phyloP scores from a whole-genome alignment of 495 filamentous ascomycete species.

The Oleoguttula mirabilis region DNA sequence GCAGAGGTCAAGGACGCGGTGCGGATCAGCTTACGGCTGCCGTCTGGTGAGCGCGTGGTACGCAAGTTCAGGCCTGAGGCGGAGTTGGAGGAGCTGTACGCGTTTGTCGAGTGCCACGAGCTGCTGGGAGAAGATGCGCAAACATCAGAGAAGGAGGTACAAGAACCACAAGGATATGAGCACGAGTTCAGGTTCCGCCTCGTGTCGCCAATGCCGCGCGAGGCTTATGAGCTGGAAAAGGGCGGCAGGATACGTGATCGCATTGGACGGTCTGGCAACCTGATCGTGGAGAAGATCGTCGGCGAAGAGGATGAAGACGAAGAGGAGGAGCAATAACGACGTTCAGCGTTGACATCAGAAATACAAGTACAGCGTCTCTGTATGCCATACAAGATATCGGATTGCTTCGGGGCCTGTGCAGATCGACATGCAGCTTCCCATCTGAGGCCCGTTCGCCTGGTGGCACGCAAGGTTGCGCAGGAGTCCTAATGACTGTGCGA shows the following conservation, averaged over 20 bases:
- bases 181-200: constrained; percentile 74
- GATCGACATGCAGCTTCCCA: too few relatives aligned
- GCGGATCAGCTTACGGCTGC: constrained; percentile 71
- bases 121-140: constrained; percentile 34
- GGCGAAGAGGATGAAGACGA: constrained; percentile 46
- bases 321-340: constrained; percentile 20
- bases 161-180: constrained; percentile 53
- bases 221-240: constrained; percentile 55
- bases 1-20: constrained; percentile 53
- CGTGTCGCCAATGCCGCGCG: constrained; percentile 69
- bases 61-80: constrained; percentile 55
- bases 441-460: too few relatives aligned
- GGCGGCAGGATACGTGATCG: constrained; percentile 53
- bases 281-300: constrained; percentile 66
- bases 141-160: constrained; percentile 23
- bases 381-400: too few relatives aligned
- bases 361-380: too few relatives aligned
- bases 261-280: constrained; percentile 73
- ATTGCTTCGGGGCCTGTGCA: too few relatives aligned
- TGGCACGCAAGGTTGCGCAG: too few relatives aligned
- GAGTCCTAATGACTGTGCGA: too few relatives aligned
- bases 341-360: too few relatives aligned
- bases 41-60: constrained; percentile 58
- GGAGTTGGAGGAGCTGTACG: constrained; percentile 79
- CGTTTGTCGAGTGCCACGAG: constrained; percentile 89